A percentile compares a stretch with the other conserved stretches of the same genome.
Conservation (phyloP, 2,329 filamentous ascomycete genomes). For the Talaromyces sp. region DNA sequence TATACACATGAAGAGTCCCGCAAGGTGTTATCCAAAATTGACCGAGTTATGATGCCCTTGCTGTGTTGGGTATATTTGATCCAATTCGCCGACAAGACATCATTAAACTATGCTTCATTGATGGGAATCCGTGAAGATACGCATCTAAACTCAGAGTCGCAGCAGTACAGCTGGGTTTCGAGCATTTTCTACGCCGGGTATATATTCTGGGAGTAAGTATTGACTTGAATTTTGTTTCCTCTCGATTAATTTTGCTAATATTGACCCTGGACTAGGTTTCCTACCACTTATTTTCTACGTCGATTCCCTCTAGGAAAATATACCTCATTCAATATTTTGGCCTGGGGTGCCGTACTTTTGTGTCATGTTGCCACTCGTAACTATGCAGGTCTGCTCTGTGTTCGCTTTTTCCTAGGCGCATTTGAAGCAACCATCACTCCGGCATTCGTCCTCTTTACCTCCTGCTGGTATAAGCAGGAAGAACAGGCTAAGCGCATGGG, state of each 20-base stretch:
- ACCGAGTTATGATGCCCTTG: constrained; percentile 8
- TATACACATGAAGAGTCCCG: constrained; percentile 6
- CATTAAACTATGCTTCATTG: constrained; percentile 17
- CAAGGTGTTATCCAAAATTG: constrained; percentile 8
- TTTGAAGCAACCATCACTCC: not conserved
- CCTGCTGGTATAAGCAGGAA: constrained; percentile 15
- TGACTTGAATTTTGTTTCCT: no score
- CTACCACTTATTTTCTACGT: constrained; percentile 53
- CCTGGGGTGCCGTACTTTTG: constrained; percentile 24
- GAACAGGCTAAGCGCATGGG: constrained; percentile 20
- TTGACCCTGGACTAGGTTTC: constrained; percentile 36
- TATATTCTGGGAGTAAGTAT: constrained; percentile 48
- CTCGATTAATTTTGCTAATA: not conserved
- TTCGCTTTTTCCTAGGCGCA: constrained; percentile 19
- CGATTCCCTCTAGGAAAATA: constrained; percentile 54
- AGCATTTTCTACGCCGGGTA: constrained; percentile 42
- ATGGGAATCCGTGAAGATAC: constrained; percentile 27
- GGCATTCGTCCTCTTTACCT: constrained; percentile 8
- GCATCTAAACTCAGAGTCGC: constrained; percentile 40
- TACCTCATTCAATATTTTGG: constrained; percentile 39
- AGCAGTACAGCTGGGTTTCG: constrained; percentile 52
- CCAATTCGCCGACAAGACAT: constrained; percentile 14
- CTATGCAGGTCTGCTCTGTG: constrained; percentile 22
- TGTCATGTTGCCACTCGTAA: constrained; percentile 18
- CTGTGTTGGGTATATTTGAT: constrained; percentile 15